Base-by-base conservation (phyloP, 1,139 yeast species). In the Suhomyces bokatorum region DNA sequence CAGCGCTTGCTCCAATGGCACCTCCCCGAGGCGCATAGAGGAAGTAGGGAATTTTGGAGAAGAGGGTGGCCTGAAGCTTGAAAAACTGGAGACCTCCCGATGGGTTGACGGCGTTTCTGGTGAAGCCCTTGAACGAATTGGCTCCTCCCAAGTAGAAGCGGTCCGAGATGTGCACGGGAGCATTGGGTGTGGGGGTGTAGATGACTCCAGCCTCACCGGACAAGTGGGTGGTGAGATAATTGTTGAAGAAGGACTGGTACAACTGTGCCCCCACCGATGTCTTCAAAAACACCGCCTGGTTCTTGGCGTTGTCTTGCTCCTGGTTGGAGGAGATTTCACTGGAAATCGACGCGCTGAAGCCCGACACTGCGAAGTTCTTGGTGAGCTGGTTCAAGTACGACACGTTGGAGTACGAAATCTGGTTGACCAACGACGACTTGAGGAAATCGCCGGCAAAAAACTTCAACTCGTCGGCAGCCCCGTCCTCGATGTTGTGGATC, bases 101-200 rank as follows among this genome's bases (percentile, higher is more conserved):
- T 17, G 61, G 52, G 41, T 69, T 67, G 37, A 74, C 57, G 2
- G 73, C 55, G 53, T 74, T 74, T 46, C 65, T 66, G 10, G 64
- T 51, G 48, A 71, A 74, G 0, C 80, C 80, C 42, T 59, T 58
- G 51, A 75, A 68, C 2, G 70, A 60, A 35, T 63, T 55, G 42
- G 55, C 56, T 0, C 80, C 80, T 10, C 80, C 80, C 45, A 78
- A 64, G 53, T 77, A 78, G 52, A 78, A 79, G 47, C 73, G 69
- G 53, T 80, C 85, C 11, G 72, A 58, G 6, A 63, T 55, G 48
- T 75, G 80, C 17, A 78, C 66, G 12, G 70, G 66, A 3, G 55
- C 44, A 27, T 51, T 50, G 13, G 45, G 40, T n/a, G 51, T 43
- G 11, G 61, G 60, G n/a, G 62, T 54, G 47, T 57, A 57, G 35